Base-by-base conservation (phyloP, 2,329 filamentous ascomycete species). In the Phialophora expanda region DNA sequence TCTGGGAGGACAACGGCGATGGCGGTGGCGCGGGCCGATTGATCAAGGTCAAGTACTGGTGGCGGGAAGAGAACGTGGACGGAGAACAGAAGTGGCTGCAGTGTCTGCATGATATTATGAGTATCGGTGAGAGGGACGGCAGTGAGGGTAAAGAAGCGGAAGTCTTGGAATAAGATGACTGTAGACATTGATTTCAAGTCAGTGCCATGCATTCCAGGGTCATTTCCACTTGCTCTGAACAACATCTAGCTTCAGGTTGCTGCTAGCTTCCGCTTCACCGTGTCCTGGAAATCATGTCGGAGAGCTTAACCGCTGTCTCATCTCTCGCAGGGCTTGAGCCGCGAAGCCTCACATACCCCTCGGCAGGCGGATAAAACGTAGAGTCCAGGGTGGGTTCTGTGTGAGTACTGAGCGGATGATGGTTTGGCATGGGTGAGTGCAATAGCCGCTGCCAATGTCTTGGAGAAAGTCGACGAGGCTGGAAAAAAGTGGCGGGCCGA, bases 401-500 rank as follows among this genome's bases (percentile, higher is more conserved):
- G n/a, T 11, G 24, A 51, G 46, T 44, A 44, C 22, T 24, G 28
- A 32, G 60, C 60, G 60, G 60, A 46, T 62, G 51, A 22, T 56
- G 32, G n/a, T 22, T 20, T 8, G 17, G 6, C 17, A 20, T 7
- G 17, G 26, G 6, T 12, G n/a, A 50, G 60, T 62, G 60, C 60
- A 62, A 34, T 62, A 62, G 60, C 60, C 60, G 56, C 44, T 59
- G 12, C 12, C 34, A 14, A 7, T 28, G 28, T 28, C 28, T 14
- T 14, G 14, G 38, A 17, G 38, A 17, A 44, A 20, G n/a, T 12
- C 58, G 24, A 53, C 46, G 20, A 54, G 58, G 58, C 58, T 61
- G 48, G 48, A 44, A n/a, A n/a, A 28, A 38, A 61, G 46, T 32
- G 38, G 58, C 58, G 58, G 58, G 58, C 58, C 58, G 58, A 53